These are phyloP conservation scores for Meyerozyma carpophila DNA, from an alignment of 1,139 yeast species.

Conservation along the genomic window DNA sequence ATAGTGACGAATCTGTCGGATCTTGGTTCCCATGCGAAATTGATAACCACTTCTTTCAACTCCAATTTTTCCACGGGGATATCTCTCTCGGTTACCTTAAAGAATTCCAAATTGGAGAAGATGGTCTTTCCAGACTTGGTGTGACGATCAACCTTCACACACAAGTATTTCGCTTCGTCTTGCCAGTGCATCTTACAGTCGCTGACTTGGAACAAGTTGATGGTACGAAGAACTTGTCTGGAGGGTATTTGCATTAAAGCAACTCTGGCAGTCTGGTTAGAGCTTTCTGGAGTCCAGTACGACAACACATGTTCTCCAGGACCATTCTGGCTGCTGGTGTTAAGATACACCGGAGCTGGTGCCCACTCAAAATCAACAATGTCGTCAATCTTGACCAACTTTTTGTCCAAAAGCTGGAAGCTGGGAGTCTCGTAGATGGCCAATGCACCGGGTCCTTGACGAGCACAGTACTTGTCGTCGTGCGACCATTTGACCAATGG, in stretches of 20 bases:
- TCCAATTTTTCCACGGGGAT: constrained; percentile 95
- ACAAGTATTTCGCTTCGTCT: constrained; percentile 73
- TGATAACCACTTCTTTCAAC: constrained; percentile 80
- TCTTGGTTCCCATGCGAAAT: constrained; percentile 95
- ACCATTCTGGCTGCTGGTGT: constrained; percentile 41
- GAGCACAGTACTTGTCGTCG: constrained; percentile 92
- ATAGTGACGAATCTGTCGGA: constrained; percentile 82
- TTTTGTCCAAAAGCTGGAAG: constrained; percentile 73
- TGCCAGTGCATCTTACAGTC: constrained; percentile 96
- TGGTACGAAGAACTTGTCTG: constrained; percentile 78
- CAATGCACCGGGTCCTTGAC: constrained; percentile 90
- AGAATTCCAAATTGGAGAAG: constrained; percentile 89
- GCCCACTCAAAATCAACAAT: constrained; percentile 94
- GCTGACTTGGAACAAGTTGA: constrained; percentile 90
- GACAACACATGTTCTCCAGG: constrained; percentile 69
- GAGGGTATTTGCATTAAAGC: constrained; percentile 86
- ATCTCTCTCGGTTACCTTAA: constrained; percentile 81
- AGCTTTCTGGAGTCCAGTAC: constrained; percentile 95
- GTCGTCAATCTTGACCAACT: constrained; percentile 78
- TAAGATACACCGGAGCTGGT: constrained; percentile 75
- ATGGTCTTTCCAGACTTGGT: constrained; percentile 91
- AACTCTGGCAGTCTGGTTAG: constrained; percentile 93
- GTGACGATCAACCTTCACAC: constrained; percentile 96
- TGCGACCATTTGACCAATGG: constrained; percentile 96
- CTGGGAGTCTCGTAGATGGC: constrained; percentile 78